phyloP scores from a whole-genome alignment of 2,329 filamentous ascomycete species.

The Fusarium dlaminii region DNA sequence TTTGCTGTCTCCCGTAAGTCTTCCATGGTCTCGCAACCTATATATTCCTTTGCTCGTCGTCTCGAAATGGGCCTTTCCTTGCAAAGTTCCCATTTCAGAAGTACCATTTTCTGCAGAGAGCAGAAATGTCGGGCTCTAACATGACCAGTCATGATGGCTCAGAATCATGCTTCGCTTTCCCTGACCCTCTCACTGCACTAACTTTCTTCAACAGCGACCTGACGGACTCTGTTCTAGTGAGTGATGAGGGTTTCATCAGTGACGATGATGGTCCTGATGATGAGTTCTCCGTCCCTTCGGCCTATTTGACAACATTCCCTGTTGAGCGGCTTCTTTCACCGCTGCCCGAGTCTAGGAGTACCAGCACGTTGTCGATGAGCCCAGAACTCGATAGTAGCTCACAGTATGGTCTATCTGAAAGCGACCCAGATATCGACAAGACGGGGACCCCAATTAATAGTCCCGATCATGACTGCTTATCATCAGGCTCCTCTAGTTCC shows the following conservation, averaged over 20 bases:
- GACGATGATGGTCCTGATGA: background rate
- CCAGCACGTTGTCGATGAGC: background rate
- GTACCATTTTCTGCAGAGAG: background rate
- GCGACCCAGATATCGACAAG: background rate
- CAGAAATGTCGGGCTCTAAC: background rate
- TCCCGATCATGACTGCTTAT: background rate
- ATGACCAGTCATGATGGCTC: background rate
- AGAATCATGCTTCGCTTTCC: slow-evolving; percentile 3
- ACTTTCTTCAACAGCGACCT: slow-evolving; percentile 20
- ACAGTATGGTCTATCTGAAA: background rate
- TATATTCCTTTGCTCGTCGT: background rate
- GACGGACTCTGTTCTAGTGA: background rate
- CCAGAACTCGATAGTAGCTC: background rate
- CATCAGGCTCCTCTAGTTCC: background rate
- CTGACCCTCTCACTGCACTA: background rate
- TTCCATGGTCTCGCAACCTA: background rate
- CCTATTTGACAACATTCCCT: background rate
- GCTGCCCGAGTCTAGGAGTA: background rate
- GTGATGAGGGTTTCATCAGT: background rate
- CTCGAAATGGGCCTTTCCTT: background rate
- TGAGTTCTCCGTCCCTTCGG: background rate
- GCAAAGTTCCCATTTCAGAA: background rate
- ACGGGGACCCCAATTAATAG: background rate
- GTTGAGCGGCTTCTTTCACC: background rate
- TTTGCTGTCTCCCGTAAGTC: background rate